These are phyloP conservation scores for Mortierella antarctica DNA, from an alignment of 192 early-diverging fungal genomes.

Conservation along the genomic window DNA sequence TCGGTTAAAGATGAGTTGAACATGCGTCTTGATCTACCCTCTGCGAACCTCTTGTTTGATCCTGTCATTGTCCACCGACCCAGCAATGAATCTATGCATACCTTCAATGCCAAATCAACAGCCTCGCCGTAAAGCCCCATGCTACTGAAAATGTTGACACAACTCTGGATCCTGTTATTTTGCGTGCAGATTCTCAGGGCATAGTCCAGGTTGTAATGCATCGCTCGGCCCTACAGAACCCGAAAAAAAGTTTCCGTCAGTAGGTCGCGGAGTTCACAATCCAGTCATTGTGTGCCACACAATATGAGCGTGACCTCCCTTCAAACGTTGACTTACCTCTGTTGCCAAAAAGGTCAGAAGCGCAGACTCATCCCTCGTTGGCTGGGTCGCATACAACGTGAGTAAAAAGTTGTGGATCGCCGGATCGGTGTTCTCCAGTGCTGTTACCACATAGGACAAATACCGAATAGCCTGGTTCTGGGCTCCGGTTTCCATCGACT, in stretches of 20 bases:
- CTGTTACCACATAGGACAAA: slow-evolving; percentile 82
- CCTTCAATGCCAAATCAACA: slow-evolving; percentile 88
- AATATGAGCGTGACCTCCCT: neutral
- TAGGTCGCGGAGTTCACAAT: neutral
- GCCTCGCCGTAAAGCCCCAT: slow-evolving; percentile 94
- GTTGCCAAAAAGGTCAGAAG: slow-evolving; percentile 82
- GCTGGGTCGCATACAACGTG: slow-evolving; percentile 76
- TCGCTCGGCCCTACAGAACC: slow-evolving; percentile 70
- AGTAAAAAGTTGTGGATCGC: slow-evolving; percentile 96
- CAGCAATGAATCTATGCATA: slow-evolving; percentile 17
- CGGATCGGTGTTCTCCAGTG: slow-evolving; percentile 82
- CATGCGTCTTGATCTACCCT: neutral
- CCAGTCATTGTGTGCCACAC: neutral
- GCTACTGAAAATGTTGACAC: slow-evolving; percentile 89
- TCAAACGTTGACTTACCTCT: slow-evolving; percentile 57
- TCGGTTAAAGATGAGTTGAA: neutral
- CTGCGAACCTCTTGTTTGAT: neutral
- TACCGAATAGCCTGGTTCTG: slow-evolving; percentile 93
- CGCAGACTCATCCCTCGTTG: slow-evolving; percentile 72
- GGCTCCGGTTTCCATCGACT: slow-evolving; percentile 24
- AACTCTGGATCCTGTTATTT: slow-evolving; percentile 83
- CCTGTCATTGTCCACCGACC: neutral
- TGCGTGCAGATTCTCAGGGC: slow-evolving; percentile 91
- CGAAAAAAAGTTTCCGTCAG: slow-evolving; percentile 6
- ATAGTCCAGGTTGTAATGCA: slow-evolving; percentile 92